Percentiles rank a stretch among this genome's conserved stretches.
Conservation (phyloP, 2,329 filamentous ascomycete genomes). For the Aureobasidium sp. region DNA sequence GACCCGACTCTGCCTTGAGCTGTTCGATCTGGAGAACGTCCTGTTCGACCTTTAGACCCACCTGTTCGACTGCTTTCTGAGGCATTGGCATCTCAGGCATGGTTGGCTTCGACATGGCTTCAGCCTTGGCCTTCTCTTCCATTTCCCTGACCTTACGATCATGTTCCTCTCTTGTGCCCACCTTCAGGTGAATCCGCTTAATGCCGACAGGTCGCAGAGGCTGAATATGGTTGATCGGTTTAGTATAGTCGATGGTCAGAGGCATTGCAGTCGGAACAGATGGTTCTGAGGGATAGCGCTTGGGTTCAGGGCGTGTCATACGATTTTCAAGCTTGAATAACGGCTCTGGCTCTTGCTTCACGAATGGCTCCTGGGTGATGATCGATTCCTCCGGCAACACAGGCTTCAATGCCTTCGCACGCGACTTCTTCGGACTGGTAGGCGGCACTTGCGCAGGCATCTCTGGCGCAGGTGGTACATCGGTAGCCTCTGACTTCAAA, state of each 20-base stretch:
- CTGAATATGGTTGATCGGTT: conserved; percentile 14
- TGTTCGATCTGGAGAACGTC: rapidly evolving
- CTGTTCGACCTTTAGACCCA: neutral
- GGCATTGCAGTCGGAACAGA: conserved; percentile 4
- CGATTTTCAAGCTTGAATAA: neutral
- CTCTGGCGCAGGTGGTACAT: conserved; percentile 20
- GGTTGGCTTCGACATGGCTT: neutral
- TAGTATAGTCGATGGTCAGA: conserved; percentile 13
- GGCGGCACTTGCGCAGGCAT: neutral
- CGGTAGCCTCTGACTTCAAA: neutral
- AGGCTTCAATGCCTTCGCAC: neutral
- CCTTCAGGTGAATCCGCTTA: conserved; percentile 54
- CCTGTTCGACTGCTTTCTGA: neutral
- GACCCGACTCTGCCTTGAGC: neutral
- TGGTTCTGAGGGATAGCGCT: neutral
- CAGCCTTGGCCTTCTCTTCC: conserved; percentile 37
- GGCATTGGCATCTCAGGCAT: neutral
- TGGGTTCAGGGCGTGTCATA: neutral
- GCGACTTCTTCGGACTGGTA: neutral
- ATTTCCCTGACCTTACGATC: conserved; percentile 35
- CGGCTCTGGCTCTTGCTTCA: neutral
- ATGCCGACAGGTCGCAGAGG: conserved; percentile 1
- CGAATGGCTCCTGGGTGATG: neutral
- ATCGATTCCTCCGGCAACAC: neutral
- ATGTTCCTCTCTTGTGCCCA: conserved; percentile 52